phyloP scores from a whole-genome alignment of 208 protist genomes.

The Crithidia sp. region DNA sequence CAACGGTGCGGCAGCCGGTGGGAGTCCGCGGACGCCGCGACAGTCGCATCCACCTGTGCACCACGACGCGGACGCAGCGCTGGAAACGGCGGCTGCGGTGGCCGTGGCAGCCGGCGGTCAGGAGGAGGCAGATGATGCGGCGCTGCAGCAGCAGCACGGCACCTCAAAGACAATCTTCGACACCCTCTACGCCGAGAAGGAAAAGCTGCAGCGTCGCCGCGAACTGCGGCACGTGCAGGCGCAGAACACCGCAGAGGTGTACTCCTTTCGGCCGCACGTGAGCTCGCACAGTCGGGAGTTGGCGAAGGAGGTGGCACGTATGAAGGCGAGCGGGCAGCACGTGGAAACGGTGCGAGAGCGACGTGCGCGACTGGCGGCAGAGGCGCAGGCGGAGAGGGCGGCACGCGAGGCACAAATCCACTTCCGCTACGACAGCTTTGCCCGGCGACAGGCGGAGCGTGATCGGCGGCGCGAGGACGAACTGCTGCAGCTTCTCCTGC shows the following conservation, averaged over 20 bases:
- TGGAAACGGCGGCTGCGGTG: conserved; percentile 18
- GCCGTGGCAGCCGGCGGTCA: conserved; percentile 7
- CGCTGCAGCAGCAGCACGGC: neutral
- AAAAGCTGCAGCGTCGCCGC: conserved; percentile 33
- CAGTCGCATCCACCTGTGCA: neutral
- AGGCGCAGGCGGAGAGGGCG: conserved; percentile 3
- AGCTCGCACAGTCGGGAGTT: conserved; percentile 30
- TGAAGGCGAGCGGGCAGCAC: conserved; percentile 25
- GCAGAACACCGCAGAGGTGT: conserved; percentile 24
- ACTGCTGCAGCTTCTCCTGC: conserved; percentile 7
- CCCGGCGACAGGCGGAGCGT: conserved; percentile 4
- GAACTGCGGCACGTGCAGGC: conserved; percentile 28
- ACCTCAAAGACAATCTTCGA: conserved; percentile 32
- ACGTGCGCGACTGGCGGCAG: conserved; percentile 7
- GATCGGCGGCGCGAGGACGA: conserved; percentile 15
- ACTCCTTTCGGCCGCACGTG: conserved; percentile 29
- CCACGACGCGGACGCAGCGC: neutral
- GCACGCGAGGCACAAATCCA: conserved; percentile 2
- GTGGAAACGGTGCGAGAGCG: conserved; percentile 25
- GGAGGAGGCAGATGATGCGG: neutral
- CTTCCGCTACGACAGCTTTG: conserved; percentile 14
- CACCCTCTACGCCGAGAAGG: conserved; percentile 35
- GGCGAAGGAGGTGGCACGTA: conserved; percentile 33
- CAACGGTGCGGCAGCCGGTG: neutral
- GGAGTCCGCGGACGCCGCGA: neutral